These are phyloP conservation scores for Calonectria naviculata DNA, from an alignment of 2,329 filamentous ascomycete species.

Conservation along the genomic window DNA sequence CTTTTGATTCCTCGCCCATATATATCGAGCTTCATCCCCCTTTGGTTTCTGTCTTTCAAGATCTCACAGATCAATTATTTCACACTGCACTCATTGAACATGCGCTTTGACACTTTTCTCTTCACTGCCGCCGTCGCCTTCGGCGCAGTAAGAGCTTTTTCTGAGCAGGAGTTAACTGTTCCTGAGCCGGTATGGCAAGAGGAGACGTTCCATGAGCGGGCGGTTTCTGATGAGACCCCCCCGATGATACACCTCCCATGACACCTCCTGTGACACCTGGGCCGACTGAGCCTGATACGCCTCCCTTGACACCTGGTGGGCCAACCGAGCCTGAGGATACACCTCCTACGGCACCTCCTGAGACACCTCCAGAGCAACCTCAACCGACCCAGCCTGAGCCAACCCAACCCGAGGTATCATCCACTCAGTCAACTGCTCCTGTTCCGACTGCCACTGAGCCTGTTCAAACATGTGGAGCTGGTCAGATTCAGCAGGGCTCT, in stretches of 20 bases:
- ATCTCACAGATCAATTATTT: neutral
- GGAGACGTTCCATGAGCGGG: neutral
- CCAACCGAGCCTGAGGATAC: neutral
- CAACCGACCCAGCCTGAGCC: neutral
- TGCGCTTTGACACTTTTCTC: neutral
- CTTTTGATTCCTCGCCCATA: neutral
- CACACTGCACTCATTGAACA: neutral
- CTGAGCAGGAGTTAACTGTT: neutral
- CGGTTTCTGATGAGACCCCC: neutral
- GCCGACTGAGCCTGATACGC: neutral
- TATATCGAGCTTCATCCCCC: neutral
- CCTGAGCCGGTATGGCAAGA: neutral
- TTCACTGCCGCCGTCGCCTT: neutral
- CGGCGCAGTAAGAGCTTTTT: neutral
- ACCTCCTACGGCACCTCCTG: too few species aligned
- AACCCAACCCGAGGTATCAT: neutral
- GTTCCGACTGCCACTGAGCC: neutral
- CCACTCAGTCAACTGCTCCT: neutral
- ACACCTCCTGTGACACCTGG: too few species aligned
- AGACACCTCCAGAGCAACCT: too few species aligned
- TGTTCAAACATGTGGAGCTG: neutral
- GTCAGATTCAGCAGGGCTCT: neutral
- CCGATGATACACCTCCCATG: neutral
- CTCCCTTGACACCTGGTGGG: neutral
- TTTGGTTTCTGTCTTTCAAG: neutral